Percentiles rank a stretch among this genome's conserved stretches.
phyloP scores from a whole-genome alignment of 139 green algal genomes.

The Chlorella sp. region DNA sequence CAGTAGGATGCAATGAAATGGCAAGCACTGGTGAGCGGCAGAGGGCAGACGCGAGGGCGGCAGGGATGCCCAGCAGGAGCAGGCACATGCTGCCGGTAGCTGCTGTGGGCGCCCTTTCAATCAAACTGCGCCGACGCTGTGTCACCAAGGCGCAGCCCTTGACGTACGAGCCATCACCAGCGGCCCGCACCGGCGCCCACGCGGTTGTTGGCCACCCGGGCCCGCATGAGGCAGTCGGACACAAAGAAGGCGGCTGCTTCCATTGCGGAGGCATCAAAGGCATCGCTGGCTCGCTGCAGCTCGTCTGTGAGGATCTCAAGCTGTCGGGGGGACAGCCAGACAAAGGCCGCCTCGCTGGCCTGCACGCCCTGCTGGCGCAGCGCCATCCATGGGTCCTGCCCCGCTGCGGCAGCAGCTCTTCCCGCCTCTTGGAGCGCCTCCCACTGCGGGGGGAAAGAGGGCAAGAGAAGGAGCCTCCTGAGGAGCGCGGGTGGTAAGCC shows the following conservation, averaged over 20 bases:
- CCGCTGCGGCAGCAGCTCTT: not conserved
- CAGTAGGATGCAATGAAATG: not conserved
- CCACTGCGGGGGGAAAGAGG: not conserved
- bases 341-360: slow-evolving; percentile 22
- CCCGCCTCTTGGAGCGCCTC: slow-evolving; percentile 19
- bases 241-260: slow-evolving; percentile 36
- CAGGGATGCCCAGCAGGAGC: not conserved
- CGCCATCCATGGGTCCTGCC: slow-evolving; percentile 2
- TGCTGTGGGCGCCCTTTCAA: too few species aligned
- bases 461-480: not conserved
- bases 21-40: too few species aligned
- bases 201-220: slow-evolving; percentile 36
- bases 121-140: too few species aligned
- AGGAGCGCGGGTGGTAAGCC: too few species aligned
- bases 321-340: slow-evolving; percentile 43
- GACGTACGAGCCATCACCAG: too few species aligned
- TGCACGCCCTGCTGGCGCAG: slow-evolving; percentile 20
- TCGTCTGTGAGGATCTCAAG: slow-evolving; percentile 18
- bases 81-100: not conserved
- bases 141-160: too few species aligned
- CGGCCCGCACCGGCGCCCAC: not conserved
- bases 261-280: slow-evolving; percentile 23
- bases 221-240: slow-evolving; percentile 41
- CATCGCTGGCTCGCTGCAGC: slow-evolving; percentile 13
- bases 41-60: not conserved